A percentile compares a stretch with the other conserved stretches of the same genome.
These are phyloP conservation scores for Annulohypoxylon nitens DNA, from an alignment of 495 filamentous ascomycete species.

Conservation along the genomic window DNA sequence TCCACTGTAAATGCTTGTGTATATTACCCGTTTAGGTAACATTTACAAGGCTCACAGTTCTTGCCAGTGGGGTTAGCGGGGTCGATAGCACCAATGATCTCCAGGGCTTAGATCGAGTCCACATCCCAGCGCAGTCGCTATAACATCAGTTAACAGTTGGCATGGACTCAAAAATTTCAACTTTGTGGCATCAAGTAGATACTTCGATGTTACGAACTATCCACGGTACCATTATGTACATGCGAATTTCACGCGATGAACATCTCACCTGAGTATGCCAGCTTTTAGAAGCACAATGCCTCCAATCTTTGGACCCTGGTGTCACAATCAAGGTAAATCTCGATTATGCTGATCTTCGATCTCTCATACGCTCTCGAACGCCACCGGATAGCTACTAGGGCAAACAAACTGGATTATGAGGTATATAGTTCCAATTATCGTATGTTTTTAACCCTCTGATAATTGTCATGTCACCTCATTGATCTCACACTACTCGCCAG, in stretches of 20 bases:
- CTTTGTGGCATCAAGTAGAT: too few species aligned
- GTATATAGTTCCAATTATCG: neutral
- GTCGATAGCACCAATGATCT: too few species aligned
- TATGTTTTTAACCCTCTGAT: neutral
- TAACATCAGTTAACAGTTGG: too few species aligned
- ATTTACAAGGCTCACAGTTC: neutral
- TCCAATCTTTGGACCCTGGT: neutral
- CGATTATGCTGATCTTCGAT: slow-evolving; percentile 2
- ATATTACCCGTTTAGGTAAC: neutral
- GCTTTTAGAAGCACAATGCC: neutral
- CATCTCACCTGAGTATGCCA: neutral
- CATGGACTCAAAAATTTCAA: too few species aligned
- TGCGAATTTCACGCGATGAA: neutral
- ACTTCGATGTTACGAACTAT: too few species aligned
- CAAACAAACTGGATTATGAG: neutral
- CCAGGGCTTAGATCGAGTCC: too few species aligned
- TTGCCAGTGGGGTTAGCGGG: neutral
- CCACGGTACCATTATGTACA: neutral
- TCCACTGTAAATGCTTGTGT: neutral
- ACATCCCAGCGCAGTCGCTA: too few species aligned
- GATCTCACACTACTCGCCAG: neutral
- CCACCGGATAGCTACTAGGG: neutral
- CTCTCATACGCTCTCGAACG: neutral
- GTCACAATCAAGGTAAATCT: neutral
- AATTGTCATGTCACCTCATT: neutral